Base-by-base conservation (phyloP, 257 asterid genomes). In the Asclepias syriaca region DNA sequence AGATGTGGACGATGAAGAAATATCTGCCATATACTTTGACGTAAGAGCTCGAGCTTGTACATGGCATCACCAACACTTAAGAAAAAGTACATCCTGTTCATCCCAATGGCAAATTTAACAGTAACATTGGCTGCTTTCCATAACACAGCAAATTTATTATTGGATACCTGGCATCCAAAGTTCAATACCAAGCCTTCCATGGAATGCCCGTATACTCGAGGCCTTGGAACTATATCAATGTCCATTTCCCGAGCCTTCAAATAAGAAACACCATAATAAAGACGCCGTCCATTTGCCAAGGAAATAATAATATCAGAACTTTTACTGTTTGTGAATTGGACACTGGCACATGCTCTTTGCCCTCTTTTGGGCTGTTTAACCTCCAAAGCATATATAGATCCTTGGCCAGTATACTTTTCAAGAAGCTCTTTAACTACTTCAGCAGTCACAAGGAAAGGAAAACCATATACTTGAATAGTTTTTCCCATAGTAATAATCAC, bases 1-100 rank as follows among this genome's bases (percentile, higher is more conserved):
- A 73, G 69, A 68, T 15, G 65, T 45, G 87, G 69, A 69, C 66
- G 49, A 75, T 77, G 85, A 6, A 88, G 77, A 77, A 86, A 87
- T 18, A 89, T 79, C 84, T 89, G 85, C 97, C 97, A 86, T 66
- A 94, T 79, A 80, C 81, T 89, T 69, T 89, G 95, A 75, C 80
- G 57, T 53, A 53, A 53, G 21, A 91, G 91, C 79, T 91, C 92
- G 72, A 91, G 95, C 84, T 75, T 86, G 80, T 87, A 87, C 2
- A 84, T 81, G 46, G 39, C 74, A 12, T 79, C 77, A 55, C 27
- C 68, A 61, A 60, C 48, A 60, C 67, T 8, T 48, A 91, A 71
- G 19, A 65, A 46, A 56, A 91, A 81, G 50, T 64, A 75, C 73
- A 53, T 53, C 9, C 57, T 18, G n/a, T 53, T 88, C 76, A 87